phyloP scores from a whole-genome alignment of 2,329 filamentous ascomycete species.

The Cercospora sp. region DNA sequence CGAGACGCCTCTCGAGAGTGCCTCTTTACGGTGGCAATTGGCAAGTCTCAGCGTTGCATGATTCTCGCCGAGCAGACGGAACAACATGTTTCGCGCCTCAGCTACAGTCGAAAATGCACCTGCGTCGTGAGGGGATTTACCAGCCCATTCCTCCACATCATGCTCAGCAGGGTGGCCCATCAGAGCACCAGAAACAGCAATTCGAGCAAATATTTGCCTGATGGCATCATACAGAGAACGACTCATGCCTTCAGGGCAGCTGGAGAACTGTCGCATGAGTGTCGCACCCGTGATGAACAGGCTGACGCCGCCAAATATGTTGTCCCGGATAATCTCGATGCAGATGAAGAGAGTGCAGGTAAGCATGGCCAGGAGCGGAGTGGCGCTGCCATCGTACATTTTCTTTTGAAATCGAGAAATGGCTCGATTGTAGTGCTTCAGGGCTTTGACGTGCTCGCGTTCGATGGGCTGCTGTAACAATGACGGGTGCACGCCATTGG shows the following conservation, averaged over 20 bases:
- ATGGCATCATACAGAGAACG: slow-evolving; percentile 12
- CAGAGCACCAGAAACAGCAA: slow-evolving; percentile 23
- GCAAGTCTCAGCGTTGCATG: slow-evolving; percentile 8
- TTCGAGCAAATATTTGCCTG: slow-evolving; percentile 23
- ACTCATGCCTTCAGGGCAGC: slow-evolving; percentile 9
- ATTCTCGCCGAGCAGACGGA: slow-evolving; percentile 8
- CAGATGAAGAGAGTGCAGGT: slow-evolving; percentile 35
- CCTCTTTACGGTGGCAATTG: background rate
- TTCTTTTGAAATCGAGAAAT: slow-evolving; percentile 23
- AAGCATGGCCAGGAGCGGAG: slow-evolving; percentile 27
- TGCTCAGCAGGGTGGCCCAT: slow-evolving; percentile 19
- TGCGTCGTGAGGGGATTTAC: background rate
- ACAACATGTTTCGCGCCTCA: slow-evolving; percentile 1
- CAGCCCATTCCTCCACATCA: slow-evolving; percentile 5
- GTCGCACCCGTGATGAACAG: slow-evolving; percentile 28
- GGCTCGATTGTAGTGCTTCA: slow-evolving; percentile 32
- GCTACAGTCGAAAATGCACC: background rate
- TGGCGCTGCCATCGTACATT: slow-evolving; percentile 17
- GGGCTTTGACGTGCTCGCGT: slow-evolving; percentile 20
- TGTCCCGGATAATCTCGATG: slow-evolving; percentile 32
- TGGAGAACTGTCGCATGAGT: slow-evolving; percentile 21
- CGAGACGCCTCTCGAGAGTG: background rate
- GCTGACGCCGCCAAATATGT: slow-evolving; percentile 26
- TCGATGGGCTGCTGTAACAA: slow-evolving; percentile 15
- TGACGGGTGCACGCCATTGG: slow-evolving; percentile 2